Base-by-base conservation (phyloP, 1,284 basidiomycete genomes). In the Ustilago crameri region DNA sequence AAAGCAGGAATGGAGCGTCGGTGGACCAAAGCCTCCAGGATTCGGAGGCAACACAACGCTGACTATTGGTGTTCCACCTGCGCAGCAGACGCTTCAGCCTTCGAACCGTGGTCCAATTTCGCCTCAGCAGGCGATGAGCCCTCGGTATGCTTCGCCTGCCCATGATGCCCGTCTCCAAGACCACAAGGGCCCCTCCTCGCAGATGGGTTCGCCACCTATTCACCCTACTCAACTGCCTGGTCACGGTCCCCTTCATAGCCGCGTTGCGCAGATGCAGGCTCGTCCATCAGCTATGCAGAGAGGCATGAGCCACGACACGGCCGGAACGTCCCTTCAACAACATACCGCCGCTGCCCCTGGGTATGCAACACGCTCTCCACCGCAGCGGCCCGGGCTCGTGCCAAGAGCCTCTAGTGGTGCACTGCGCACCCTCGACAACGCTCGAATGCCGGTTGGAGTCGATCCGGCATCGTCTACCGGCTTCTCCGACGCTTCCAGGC, bases 1-100 rank as follows among this genome's bases (percentile, higher is more conserved):
- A 46, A 61, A 62, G 44, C 61, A 65, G 23, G 71, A 74, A 35
- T 69, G 65, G 71, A 52, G 48, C 10, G 57, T 66, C 1, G 64
- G 53, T 15, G 64, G 64, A 14, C 57, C 64, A 2, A 60, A 47
- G 32, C 64, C 64, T 15, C 64, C 64, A n/a, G 64, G 64, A 0
- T 66, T 56, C 22, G 57, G 64, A 5, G 57, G 64, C 14, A 64
- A 64, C 5, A 27, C 53, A 0, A 48, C 43, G 0, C 30, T 71
- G 48, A 65, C 61, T 1, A 71, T 71, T 24, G 67, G 61, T n/a
- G 64, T 71, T 18, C 67, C 67, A 3, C 41, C 42, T 4, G 44
- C 49, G 4, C 51, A 53, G n/a, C 55, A 49, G n/a, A 54, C 49
- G n/a, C 9, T 48, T 32, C 54, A 58, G n/a, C 15, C 38, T 10